Evolutionary conservation across 306 rosid genomes (phyloP), one percentile per base, ranked within the genome.

Genomic region (Parietaria judaica): DNA sequence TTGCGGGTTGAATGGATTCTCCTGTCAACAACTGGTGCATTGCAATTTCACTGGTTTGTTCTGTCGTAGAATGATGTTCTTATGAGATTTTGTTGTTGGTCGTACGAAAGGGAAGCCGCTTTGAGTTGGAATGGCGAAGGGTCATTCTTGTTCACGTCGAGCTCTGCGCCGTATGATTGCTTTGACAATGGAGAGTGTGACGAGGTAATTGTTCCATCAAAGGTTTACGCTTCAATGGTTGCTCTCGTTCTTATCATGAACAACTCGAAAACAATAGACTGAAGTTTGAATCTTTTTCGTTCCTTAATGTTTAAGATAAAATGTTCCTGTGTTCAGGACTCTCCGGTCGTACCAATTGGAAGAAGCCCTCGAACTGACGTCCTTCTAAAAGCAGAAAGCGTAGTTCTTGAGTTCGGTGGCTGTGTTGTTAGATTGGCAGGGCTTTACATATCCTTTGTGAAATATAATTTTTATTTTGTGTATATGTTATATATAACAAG

Each of bases 91-190:
- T 43, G 41, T 66, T 65, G 35, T 52, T 65, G 68, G 66, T 76
- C 55, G 72, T 61, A 58, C 56, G 54, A 54, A 63, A 86, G 99
- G 79, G 60, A 51, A 54, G 96, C 96, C 64, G 81, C 83, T 36
- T 69, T 64, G 64, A 74, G 79, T 74, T 92, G 99, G 95, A 82
- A 77, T 39, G 90, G 94, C 11, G 94, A 92, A 78, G 96, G 99
- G 60, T 76, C 94, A 62, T 84, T 92, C 53, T 68, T 92, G 62
- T 92, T 80, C 64, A 88, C 99, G 46, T 92, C 99, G 69, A 88
- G 96, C 67, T 86, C 99, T 70, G 99, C 99, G 12, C 94, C 88
- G 6, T 92, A 86, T 71, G 95, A 86, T 71, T 75, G 99, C 67
- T 77, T 75, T 3, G 84, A 92, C 56, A 92, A 92, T 71, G 94